Conservation (phyloP, 768 basidiomycete genomes). For the Pholiota microspora region DNA sequence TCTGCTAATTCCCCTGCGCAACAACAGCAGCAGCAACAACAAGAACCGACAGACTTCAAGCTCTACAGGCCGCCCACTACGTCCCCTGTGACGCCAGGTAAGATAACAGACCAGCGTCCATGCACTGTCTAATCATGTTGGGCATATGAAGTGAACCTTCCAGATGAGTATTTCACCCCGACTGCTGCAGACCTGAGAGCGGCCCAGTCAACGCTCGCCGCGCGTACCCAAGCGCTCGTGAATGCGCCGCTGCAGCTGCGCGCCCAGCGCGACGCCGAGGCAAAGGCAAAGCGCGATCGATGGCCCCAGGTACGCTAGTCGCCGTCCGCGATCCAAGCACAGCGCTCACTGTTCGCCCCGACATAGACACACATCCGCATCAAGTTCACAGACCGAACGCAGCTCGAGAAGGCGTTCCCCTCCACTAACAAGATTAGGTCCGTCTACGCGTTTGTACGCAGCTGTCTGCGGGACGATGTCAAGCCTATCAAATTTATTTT, state of each 20-base stretch:
- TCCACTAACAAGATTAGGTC: slow-evolving; percentile 78
- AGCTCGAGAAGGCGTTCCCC: slow-evolving; percentile 75
- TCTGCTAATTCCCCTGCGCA: neutral
- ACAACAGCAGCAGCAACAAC: slow-evolving; percentile 7
- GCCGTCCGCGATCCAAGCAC: neutral
- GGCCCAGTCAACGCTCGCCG: slow-evolving; percentile 60
- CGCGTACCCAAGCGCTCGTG: slow-evolving; percentile 57
- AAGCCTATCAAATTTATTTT: slow-evolving; percentile 81
- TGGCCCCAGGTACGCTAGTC: slow-evolving; percentile 65
- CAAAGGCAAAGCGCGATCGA: slow-evolving; percentile 56
- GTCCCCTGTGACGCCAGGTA: slow-evolving; percentile 17
- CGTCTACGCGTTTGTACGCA: slow-evolving; percentile 83
- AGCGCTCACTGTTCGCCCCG: neutral
- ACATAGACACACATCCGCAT: slow-evolving; percentile 77
- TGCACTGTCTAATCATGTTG: slow-evolving; percentile 9
- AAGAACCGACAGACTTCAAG: slow-evolving; percentile 22
- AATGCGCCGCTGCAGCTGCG: slow-evolving; percentile 74
- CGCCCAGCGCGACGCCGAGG: slow-evolving; percentile 58
- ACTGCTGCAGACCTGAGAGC: slow-evolving; percentile 68
- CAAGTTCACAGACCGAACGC: slow-evolving; percentile 77
- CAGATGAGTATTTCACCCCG: slow-evolving; percentile 75
- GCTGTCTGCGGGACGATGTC: slow-evolving; percentile 68
- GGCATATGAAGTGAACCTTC: slow-evolving; percentile 41
- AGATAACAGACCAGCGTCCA: slow-evolving; percentile 1
- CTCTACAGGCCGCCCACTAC: slow-evolving; percentile 25